Base-by-base conservation (phyloP, 176 grass and related monocot species). In the Phyllostachys edulis region DNA sequence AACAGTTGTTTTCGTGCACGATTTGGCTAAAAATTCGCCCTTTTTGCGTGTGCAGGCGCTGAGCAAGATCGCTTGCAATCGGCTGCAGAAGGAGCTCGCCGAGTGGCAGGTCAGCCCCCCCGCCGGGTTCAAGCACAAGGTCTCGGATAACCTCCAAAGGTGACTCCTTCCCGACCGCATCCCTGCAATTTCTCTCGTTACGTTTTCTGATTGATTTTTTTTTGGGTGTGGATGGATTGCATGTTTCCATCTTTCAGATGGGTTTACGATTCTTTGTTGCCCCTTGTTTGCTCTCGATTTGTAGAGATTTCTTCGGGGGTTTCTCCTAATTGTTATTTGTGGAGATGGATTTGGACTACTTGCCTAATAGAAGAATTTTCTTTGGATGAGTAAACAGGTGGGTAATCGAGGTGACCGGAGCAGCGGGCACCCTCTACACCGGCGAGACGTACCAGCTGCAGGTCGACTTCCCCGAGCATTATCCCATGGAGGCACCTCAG, bases 51-150 rank as follows among this genome's bases (percentile, higher is more conserved):
- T 21, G 45, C 87, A 98, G 96, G 89, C 85, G 71, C 90, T 98
- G 91, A 98, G 96, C 96, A 98, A 95, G 93, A 98, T 95, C 91
- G 96, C 96, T 5, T 85, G 85, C 93, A 93, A 93, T 82, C 89
- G 96, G 75, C 89, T 98, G 67, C 92, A 95, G 87, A 98, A 98
- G 80, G 91, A 98, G 80, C 83, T 98, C 36, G 84, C 86, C 24
- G 96, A 95, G 89, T 98, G 96, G 96, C 96, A 95, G 81, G 67
- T 86, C 76, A 87, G 87, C 34, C 89, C 96, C 6, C 96, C 89
- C 0, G 72, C 89, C 37, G 96, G 96, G 63, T 98, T 98, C 87
- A 98, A 92, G 63, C 90, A 93, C 71, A 92, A 87, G 71, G 83
- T 88, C 71, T 92, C 89, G 85, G 96, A 98, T 81, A 92, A 89